These are phyloP conservation scores for Trichoderma semiorbis DNA, from an alignment of 2,329 filamentous ascomycete species.

Conservation along the genomic window DNA sequence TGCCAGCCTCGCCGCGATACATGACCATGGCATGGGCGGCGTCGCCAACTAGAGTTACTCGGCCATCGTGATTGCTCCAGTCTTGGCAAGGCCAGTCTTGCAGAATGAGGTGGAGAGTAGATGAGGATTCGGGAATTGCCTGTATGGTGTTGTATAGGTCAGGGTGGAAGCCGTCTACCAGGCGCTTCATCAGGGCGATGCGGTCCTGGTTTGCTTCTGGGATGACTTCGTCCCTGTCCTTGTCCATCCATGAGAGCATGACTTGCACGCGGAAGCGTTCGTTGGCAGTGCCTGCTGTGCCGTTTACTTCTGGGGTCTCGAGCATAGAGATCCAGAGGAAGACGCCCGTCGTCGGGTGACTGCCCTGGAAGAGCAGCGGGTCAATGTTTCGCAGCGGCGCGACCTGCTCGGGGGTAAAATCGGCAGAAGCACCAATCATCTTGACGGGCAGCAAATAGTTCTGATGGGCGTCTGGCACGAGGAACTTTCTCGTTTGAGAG, in stretches of 20 bases:
- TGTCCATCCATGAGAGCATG: slow-evolving; percentile 45
- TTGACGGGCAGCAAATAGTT: slow-evolving; percentile 36
- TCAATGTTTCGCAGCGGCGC: slow-evolving; percentile 45
- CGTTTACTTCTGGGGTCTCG: slow-evolving; percentile 38
- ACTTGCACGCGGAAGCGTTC: slow-evolving; percentile 43
- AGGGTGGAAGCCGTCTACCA: slow-evolving; percentile 32
- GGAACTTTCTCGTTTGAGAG: slow-evolving; percentile 34
- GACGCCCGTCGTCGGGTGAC: slow-evolving; percentile 47
- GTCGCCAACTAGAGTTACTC: slow-evolving; percentile 50
- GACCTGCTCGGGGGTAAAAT: slow-evolving; percentile 38
- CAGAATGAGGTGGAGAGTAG: slow-evolving; percentile 35
- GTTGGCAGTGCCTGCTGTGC: slow-evolving; percentile 29
- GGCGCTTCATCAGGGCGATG: slow-evolving; percentile 39
- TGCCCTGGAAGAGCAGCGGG: slow-evolving; percentile 52
- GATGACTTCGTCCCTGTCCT: slow-evolving; percentile 32
- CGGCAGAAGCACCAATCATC: slow-evolving; percentile 36
- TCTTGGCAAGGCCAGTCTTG: slow-evolving; percentile 36
- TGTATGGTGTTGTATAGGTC: slow-evolving; percentile 42
- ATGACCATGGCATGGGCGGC: slow-evolving; percentile 59
- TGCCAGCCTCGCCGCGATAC: slow-evolving; percentile 42
- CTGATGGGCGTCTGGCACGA: slow-evolving; percentile 31
- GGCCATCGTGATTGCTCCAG: slow-evolving; percentile 43
- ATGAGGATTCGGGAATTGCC: slow-evolving; percentile 40
- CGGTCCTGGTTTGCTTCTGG: slow-evolving; percentile 31
- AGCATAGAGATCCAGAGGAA: slow-evolving; percentile 51